phyloP scores from a whole-genome alignment of 75 land plant species.

The Selaginella tamariscina region DNA sequence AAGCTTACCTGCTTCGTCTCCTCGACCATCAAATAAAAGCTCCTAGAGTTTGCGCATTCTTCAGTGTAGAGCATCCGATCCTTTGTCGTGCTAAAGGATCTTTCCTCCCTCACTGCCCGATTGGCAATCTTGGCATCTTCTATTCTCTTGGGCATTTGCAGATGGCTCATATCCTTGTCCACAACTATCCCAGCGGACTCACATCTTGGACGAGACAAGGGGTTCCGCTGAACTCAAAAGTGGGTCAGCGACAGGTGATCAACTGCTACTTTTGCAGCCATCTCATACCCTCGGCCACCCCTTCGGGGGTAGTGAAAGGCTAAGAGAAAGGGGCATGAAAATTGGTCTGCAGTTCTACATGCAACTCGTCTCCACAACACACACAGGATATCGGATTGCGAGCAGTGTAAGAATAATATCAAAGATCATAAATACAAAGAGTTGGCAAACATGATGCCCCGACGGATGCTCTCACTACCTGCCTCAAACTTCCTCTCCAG shows the following conservation, averaged over 20 bases:
- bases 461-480: constrained; percentile 75
- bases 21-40: constrained; percentile 56
- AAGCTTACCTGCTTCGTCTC: constrained; percentile 94
- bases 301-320: no score
- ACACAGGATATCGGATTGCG: no score
- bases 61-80: constrained; percentile 97
- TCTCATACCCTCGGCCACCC: constrained; percentile 97
- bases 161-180: constrained; percentile 99
- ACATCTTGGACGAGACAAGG: constrained; percentile 97
- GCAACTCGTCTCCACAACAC: no score
- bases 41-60: constrained; percentile 90
- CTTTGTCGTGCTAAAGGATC: constrained; percentile 90
- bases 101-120: constrained; percentile 93
- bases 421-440: constrained; percentile 60
- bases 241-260: constrained; percentile 65
- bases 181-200: constrained; percentile 60
- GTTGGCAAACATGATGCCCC: constrained; percentile 92
- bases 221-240: constrained; percentile 83
- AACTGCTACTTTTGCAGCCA: constrained; percentile 89
- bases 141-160: constrained; percentile 94
- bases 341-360: no score
- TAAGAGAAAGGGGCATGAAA: no score
- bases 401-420: no score
- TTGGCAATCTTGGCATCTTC: constrained; percentile 93
- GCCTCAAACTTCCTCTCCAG: constrained; percentile 76